Base-by-base conservation (phyloP, 352 stramenopile species). In the Aphanomyces euteiches region DNA sequence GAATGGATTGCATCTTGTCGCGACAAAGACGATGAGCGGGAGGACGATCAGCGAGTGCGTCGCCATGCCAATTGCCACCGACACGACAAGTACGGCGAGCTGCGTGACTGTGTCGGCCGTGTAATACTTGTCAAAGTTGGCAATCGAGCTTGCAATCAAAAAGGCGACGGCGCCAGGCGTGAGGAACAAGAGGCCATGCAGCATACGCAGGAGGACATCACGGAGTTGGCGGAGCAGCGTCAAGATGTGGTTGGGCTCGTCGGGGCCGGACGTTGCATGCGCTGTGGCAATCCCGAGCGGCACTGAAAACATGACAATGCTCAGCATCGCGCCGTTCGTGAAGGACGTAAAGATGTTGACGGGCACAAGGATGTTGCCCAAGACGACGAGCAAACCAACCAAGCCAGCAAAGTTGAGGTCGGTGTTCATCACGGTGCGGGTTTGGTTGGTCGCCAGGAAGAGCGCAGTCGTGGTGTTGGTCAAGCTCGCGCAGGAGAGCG, bases 261-360 rank as follows among this genome's bases (percentile, higher is more conserved):
- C n/a, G 2, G 15, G 10, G 1, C 54, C 54, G 43, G 19, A 12
- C 15, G 34, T 39, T 12, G 43, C 43, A 1, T 21, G 37, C 4
- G 61, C 61, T n/a, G 58, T 15, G n/a, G 61, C 61, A 36, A 60
- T 10, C 4, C 84, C 84, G 5, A 93, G 67, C 4, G 87, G 73
- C 74, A 89, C 88, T 39, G 84, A 80, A 54, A 92, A 92, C 8
- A 78, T 81, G 67, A 92, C 89, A 45, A 87, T 81, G 2, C 80
- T 79, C 7, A 91, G 65, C 45, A 90, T 37, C 43, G 88, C 75
- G 19, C 75, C 75, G 17, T 81, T 47, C 28, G 75, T 66, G 28
- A 93, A 60, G 3, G 82, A 78, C 0, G 37, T 21, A 39, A 87
- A 80, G 43, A 94, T 84, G 79, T 92, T 94, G 47, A 78, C 70